Conservation (phyloP, 1,139 yeast species). For the Candida sp. region DNA sequence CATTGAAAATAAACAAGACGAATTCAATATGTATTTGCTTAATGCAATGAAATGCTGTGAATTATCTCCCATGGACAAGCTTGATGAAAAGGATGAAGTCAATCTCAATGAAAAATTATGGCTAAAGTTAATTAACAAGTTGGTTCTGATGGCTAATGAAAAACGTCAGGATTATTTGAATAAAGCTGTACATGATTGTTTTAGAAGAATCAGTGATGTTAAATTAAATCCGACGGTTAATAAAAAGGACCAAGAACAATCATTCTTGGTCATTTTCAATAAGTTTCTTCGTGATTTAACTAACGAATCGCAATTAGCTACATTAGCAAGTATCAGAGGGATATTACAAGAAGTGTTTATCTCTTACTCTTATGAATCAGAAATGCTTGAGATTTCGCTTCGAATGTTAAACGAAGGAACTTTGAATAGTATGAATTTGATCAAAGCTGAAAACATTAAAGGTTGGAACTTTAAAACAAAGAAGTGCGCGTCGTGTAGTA, state of each 20-base stretch:
- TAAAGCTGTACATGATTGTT: slow-evolving; percentile 47
- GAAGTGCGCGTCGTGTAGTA: slow-evolving; percentile 72
- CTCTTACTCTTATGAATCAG: slow-evolving; percentile 63
- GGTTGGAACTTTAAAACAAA: slow-evolving; percentile 63
- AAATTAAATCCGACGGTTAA: slow-evolving; percentile 21
- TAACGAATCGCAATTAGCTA: slow-evolving; percentile 29
- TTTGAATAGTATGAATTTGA: slow-evolving; percentile 36
- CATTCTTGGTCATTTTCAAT: slow-evolving; percentile 50
- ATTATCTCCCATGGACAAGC: slow-evolving; percentile 11
- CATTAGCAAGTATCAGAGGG: slow-evolving; percentile 55
- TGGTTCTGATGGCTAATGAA: slow-evolving; percentile 18
- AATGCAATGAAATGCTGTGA: slow-evolving; percentile 35
- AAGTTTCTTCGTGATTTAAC: slow-evolving; percentile 41
- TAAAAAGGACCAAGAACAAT: slow-evolving; percentile 21
- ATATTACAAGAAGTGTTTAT: slow-evolving; percentile 61
- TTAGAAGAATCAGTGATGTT: slow-evolving; percentile 45
- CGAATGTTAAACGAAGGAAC: slow-evolving; percentile 54
- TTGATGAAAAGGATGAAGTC: slow-evolving; percentile 13
- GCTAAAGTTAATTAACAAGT: slow-evolving; percentile 29
- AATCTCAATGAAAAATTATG: slow-evolving; percentile 34
- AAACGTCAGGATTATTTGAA: slow-evolving; percentile 27
- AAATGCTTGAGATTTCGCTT: slow-evolving; percentile 51
- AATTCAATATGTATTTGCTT: slow-evolving; percentile 27
- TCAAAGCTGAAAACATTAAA: slow-evolving; percentile 34
- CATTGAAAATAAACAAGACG: slow-evolving; percentile 9